phyloP scores from a whole-genome alignment of 352 stramenopile genomes.

The Phytopythium kandeliae region DNA sequence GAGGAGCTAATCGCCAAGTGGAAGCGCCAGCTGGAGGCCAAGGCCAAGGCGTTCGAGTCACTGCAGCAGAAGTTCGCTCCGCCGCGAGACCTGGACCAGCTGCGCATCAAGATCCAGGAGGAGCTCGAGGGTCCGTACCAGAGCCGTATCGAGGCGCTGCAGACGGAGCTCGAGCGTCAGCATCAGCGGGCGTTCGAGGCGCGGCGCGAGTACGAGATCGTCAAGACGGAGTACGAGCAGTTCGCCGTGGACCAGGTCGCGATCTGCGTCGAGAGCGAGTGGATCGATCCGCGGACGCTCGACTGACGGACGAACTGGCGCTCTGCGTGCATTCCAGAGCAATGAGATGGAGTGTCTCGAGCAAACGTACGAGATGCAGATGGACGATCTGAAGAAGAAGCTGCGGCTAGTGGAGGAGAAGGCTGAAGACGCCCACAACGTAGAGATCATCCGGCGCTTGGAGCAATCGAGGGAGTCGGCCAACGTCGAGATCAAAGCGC shows the following conservation, averaged over 20 bases:
- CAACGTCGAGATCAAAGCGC: slow-evolving; percentile 54
- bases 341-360: slow-evolving; percentile 74
- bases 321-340: no score
- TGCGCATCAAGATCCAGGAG: slow-evolving; percentile 78
- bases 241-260: slow-evolving; percentile 63
- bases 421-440: slow-evolving; percentile 24
- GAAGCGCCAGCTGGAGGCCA: slow-evolving; percentile 81
- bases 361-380: slow-evolving; percentile 56
- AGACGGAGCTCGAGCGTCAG: slow-evolving; percentile 70
- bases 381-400: slow-evolving; percentile 52
- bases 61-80: slow-evolving; percentile 82
- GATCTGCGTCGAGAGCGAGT: background rate
- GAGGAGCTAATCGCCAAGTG: slow-evolving; percentile 79
- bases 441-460: slow-evolving; percentile 40
- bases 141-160: slow-evolving; percentile 50
- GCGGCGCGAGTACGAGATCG: slow-evolving; percentile 66
- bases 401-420: slow-evolving; percentile 38
- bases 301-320: background rate
- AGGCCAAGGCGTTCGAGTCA: slow-evolving; percentile 72
- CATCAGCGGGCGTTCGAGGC: slow-evolving; percentile 58
- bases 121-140: slow-evolving; percentile 75
- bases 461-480: slow-evolving; percentile 47
- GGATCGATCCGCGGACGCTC: background rate
- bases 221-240: slow-evolving; percentile 86
- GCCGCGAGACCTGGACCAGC: slow-evolving; percentile 73